Conservation (phyloP, 371 early-diverging fungal genomes). For the Thermomucor indicae-seudaticae region DNA sequence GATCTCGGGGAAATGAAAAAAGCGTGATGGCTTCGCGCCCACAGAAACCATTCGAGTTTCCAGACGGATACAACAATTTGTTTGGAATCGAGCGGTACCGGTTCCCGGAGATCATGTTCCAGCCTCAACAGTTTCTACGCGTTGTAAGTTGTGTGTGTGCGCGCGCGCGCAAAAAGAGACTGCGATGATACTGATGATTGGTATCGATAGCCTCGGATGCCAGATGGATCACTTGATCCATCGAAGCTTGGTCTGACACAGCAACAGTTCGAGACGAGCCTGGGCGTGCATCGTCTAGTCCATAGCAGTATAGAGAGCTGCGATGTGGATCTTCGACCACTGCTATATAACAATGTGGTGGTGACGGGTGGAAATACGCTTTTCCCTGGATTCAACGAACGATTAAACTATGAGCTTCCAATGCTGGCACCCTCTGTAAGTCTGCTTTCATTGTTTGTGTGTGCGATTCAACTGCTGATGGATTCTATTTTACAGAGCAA, state of each 20-base stretch:
- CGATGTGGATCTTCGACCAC: slow-evolving; percentile 86
- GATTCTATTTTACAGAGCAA: slow-evolving; percentile 48
- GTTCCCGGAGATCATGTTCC: slow-evolving; percentile 83
- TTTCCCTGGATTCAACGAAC: slow-evolving; percentile 84
- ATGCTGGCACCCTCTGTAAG: slow-evolving; percentile 73
- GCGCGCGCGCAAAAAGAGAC: not conserved
- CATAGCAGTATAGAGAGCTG: slow-evolving; percentile 66
- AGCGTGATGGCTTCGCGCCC: slow-evolving; percentile 57
- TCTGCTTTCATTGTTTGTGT: no score
- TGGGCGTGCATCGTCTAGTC: slow-evolving; percentile 69
- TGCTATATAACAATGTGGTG: slow-evolving; percentile 77
- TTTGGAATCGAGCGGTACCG: slow-evolving; percentile 81
- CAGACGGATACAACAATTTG: slow-evolving; percentile 86
- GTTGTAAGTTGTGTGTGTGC: slow-evolving; percentile 8
- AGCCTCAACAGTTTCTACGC: slow-evolving; percentile 52
- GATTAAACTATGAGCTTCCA: slow-evolving; percentile 72
- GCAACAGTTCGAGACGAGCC: slow-evolving; percentile 31
- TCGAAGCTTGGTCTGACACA: slow-evolving; percentile 14
- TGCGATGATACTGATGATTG: no score
- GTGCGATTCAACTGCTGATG: not conserved
- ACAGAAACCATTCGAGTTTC: slow-evolving; percentile 88
- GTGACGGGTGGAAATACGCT: slow-evolving; percentile 89
- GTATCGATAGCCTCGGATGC: no score
- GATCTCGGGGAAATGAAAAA: slow-evolving; percentile 1
- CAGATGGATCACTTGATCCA: no score